phyloP scores from a whole-genome alignment of 1,284 basidiomycete species.

The Testicularia cyperi region DNA sequence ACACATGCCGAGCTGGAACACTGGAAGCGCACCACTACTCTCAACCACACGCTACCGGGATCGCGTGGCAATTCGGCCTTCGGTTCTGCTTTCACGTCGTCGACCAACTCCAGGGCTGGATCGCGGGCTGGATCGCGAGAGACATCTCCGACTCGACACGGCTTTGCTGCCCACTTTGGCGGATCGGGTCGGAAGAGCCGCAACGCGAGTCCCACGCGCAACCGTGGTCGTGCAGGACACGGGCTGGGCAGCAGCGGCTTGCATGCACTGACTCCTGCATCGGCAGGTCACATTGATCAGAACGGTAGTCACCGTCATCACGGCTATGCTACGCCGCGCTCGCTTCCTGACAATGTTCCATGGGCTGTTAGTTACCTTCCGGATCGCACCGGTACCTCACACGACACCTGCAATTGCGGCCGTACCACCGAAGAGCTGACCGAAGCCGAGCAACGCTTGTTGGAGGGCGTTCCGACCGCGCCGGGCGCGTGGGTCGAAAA shows the following conservation, averaged over 20 bases:
- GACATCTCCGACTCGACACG: conserved; percentile 42
- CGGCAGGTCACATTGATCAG: conserved; percentile 36
- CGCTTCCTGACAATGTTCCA: conserved; percentile 48
- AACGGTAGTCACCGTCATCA: conserved; percentile 29
- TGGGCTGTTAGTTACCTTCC: conserved; percentile 54
- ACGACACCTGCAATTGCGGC: conserved; percentile 56
- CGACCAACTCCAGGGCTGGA: conserved; percentile 20
- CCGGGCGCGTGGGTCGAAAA: conserved; percentile 51
- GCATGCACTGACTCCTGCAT: conserved; percentile 36
- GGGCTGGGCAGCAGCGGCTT: conserved; percentile 29
- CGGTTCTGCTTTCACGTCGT: conserved; percentile 21
- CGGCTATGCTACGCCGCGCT: conserved; percentile 39
- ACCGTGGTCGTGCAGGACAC: conserved; percentile 21
- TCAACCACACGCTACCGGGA: conserved; percentile 37
- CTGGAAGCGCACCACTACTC: conserved; percentile 49
- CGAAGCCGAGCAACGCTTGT: conserved; percentile 50
- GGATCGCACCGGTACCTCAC: conserved; percentile 47
- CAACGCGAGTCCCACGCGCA: conserved; percentile 35
- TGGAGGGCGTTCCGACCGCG: conserved; percentile 55
- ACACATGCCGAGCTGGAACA: conserved; percentile 44
- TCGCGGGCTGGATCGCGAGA: conserved; percentile 40
- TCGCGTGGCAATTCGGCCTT: conserved; percentile 36
- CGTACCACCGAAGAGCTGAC: conserved; percentile 48
- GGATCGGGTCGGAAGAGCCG: conserved; percentile 32
- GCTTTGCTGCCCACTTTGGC: conserved; percentile 33